A percentile compares a stretch with the other conserved stretches of the same genome.
These are phyloP conservation scores for Xylaria bambusicola DNA, from an alignment of 495 filamentous ascomycete species.

Conservation along the genomic window DNA sequence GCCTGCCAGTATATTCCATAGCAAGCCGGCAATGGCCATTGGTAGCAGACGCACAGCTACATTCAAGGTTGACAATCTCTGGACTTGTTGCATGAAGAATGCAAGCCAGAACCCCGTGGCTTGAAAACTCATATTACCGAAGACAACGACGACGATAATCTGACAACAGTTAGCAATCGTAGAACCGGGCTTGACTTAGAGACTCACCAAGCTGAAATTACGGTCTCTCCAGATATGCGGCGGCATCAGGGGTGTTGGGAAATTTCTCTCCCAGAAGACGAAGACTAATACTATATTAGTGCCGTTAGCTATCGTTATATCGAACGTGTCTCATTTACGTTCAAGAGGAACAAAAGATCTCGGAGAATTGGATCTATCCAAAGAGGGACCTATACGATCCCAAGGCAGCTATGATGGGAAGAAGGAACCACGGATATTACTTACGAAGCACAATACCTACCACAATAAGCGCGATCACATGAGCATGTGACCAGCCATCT, in stretches of 20 bases:
- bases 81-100: slow-evolving; percentile 58
- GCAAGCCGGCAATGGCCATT: slow-evolving; percentile 53
- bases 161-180: slow-evolving; percentile 34
- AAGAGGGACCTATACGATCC: not conserved
- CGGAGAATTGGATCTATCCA: not conserved
- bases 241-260: slow-evolving; percentile 55
- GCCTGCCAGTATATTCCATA: slow-evolving; percentile 52
- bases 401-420: not conserved
- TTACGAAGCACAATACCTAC: slow-evolving; percentile 53
- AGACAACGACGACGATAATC: slow-evolving; percentile 52
- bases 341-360: not conserved
- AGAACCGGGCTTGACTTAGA: slow-evolving; percentile 15
- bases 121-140: slow-evolving; percentile 57
- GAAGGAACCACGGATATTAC: not conserved
- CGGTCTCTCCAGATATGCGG: slow-evolving; percentile 55
- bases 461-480: slow-evolving; percentile 63
- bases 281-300: slow-evolving; percentile 45
- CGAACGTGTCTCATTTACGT: not conserved
- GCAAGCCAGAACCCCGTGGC: slow-evolving; percentile 54
- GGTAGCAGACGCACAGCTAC: slow-evolving; percentile 60
- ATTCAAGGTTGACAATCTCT: slow-evolving; percentile 47
- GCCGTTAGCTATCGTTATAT: not conserved
- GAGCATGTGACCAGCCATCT: slow-evolving; percentile 62
- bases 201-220: slow-evolving; percentile 53
- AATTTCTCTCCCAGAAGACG: slow-evolving; percentile 60